These are phyloP conservation scores for Saccharomyces paradoxus DNA, from an alignment of 805 yeast genomes.

Conservation along the genomic window DNA sequence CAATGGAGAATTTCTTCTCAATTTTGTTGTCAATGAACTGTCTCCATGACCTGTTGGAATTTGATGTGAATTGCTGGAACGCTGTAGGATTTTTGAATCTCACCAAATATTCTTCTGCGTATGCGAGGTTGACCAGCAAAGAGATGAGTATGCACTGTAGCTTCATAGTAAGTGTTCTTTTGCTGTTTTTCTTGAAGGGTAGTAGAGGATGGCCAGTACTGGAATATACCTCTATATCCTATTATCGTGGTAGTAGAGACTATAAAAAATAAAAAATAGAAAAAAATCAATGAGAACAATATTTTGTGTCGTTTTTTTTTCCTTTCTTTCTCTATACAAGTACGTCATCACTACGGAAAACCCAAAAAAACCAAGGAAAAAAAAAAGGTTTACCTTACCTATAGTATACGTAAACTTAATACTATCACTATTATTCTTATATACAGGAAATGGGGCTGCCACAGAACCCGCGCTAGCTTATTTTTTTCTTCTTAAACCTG, in stretches of 20 bases:
- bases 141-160: not conserved
- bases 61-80: slow-evolving; percentile 39
- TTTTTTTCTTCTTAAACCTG: slow-evolving; percentile 30
- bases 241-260: no score
- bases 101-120: slow-evolving; percentile 37
- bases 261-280: not conserved
- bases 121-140: slow-evolving; percentile 2
- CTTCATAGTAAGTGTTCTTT: not conserved
- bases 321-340: not conserved
- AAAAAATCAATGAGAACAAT: no score
- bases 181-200: no score
- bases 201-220: no score
- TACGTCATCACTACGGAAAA: not conserved
- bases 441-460: not conserved
- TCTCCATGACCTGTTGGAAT: slow-evolving; percentile 32
- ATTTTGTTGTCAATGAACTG: slow-evolving; percentile 42
- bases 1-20: slow-evolving; percentile 51
- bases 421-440: not conserved
- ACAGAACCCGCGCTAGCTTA: not conserved
- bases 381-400: not conserved
- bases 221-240: no score
- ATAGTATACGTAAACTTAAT: not conserved
- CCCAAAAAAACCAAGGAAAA: not conserved
- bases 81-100: slow-evolving; percentile 45
- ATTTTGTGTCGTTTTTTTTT: not conserved